Evolutionary conservation across 192 early-diverging fungal species (phyloP), one percentile per base, ranked within the genome.

Genomic region (Podila verticillata): DNA sequence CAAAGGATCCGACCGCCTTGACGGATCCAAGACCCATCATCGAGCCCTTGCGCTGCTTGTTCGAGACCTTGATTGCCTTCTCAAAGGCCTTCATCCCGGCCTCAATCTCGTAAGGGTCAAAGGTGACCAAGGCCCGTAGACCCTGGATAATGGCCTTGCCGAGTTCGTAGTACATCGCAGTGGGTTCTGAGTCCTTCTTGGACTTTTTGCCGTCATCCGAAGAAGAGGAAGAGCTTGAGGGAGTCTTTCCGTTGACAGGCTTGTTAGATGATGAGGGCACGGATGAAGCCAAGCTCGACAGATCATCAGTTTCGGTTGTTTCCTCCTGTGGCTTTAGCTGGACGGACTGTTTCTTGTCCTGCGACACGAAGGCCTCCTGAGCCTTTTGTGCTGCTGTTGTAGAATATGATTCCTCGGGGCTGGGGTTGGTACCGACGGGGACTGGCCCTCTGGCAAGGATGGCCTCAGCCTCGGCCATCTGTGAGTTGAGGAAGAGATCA

Each of bases 401-500:
- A 48, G 74, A 20, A 34, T 39, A 57, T 4, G 74, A 61, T 10
- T 39, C 22, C 17, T 31, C 24, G 24, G 39, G 36, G 0, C 44
- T 35, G 13, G 35, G 28, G 26, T 31, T 4, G 30, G 1, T 63
- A 26, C 51, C 29, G 4, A 79, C 65, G 44, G 66, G 77, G 30
- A 72, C 39, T 31, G 66, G 70, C 19, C 77, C 77, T 29, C 31
- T 48, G 7, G 70, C 70, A 57, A 96, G 67, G 8, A 91, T 75
- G 8, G 67, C 77, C 65, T 95, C 94, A 19, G 91, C 83, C 47
- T 91, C 88, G 8, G 86, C 83, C 80, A 97, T 92, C 48, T 86
- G 84, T 0, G 92, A 94, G 74, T 94, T 88, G 34, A 97, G 71
- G 74, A 97, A 96, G 47, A 94, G 74, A 69, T 92, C 91, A 48